A percentile compares a stretch with the other conserved stretches of the same genome.
Evolutionary conservation across 1,284 basidiomycete species (phyloP).

Genomic region (Crocinoboletus sp.): DNA sequence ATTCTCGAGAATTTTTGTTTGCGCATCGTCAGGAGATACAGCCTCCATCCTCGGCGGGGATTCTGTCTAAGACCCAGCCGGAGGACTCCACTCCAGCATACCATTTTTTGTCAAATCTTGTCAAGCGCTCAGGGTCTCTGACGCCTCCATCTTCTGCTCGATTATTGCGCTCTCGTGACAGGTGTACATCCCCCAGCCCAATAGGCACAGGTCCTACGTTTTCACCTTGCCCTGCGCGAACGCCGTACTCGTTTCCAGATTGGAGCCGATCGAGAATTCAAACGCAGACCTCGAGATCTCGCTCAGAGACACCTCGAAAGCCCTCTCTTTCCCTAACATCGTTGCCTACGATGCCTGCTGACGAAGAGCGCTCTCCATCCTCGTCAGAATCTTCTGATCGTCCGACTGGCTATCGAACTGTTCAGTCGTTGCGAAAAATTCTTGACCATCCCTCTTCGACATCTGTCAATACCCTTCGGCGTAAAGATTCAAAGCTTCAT

Average conservation of each 20-base stretch:
- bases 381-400: constrained; percentile 42
- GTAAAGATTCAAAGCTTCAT: constrained; percentile 10
- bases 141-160: constrained; percentile 32
- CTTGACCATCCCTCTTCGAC: constrained; percentile 47
- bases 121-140: constrained; percentile 34
- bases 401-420: constrained; percentile 53
- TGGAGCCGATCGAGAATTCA: constrained; percentile 8
- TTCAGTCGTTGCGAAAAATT: constrained; percentile 64
- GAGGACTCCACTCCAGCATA: constrained; percentile 52
- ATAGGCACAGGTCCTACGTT: constrained; percentile 6
- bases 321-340: constrained; percentile 18
- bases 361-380: constrained; percentile 48
- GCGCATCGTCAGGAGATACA: constrained; percentile 3
- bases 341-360: constrained; percentile 49
- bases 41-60: constrained; percentile 20
- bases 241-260: constrained; percentile 11
- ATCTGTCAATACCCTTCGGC: constrained; percentile 17
- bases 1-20: constrained; percentile 9
- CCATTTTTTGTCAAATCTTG: constrained; percentile 53
- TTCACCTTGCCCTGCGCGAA: constrained; percentile 14
- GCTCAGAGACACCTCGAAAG: constrained; percentile 38
- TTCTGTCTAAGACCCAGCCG: constrained; percentile 29
- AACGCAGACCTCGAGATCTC: constrained; percentile 25
- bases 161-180: constrained; percentile 22
- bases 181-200: constrained; percentile 24